Evolutionary conservation across 2,329 filamentous ascomycete species (phyloP).

Genomic region (Trichoderma semiorbis): DNA sequence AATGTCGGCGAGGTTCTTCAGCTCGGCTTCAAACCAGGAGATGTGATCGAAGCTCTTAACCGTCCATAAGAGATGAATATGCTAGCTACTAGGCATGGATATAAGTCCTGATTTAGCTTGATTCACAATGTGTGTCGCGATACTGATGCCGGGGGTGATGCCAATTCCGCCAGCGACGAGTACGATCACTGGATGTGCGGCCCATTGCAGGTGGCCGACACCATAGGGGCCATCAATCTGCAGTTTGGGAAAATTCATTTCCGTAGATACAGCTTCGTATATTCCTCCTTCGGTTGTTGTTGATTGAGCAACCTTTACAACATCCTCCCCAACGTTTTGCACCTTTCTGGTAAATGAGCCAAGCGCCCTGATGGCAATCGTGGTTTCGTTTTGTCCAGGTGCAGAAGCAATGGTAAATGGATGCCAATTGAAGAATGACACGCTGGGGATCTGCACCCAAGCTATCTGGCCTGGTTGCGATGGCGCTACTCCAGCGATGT

Average conservation of each 20-base stretch:
- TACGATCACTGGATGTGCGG: not conserved
- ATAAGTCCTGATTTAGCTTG: not conserved
- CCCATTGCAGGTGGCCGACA: not conserved
- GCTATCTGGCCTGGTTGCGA: constrained; percentile 24
- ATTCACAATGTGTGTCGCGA: not conserved
- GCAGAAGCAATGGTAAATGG: constrained; percentile 26
- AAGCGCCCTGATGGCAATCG: not conserved
- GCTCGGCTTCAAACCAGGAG: not conserved
- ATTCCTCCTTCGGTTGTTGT: not conserved
- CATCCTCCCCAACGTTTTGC: not conserved
- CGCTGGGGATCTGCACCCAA: constrained; percentile 25
- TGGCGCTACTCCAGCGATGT: constrained; percentile 17
- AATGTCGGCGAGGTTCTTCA: not conserved
- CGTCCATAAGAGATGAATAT: not conserved
- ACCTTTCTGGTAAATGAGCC: not conserved
- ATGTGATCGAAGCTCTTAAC: not conserved
- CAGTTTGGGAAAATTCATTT: not conserved
- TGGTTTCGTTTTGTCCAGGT: not conserved
- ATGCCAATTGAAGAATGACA: constrained; percentile 27
- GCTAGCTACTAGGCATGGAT: not conserved
- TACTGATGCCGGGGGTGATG: not conserved
- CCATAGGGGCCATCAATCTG: not conserved
- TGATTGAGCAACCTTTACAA: not conserved
- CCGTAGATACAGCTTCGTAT: not conserved
- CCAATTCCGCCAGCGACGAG: not conserved